These are phyloP conservation scores for Psidium guajava DNA, from an alignment of 345 rosid genomes.

Conservation along the genomic window DNA sequence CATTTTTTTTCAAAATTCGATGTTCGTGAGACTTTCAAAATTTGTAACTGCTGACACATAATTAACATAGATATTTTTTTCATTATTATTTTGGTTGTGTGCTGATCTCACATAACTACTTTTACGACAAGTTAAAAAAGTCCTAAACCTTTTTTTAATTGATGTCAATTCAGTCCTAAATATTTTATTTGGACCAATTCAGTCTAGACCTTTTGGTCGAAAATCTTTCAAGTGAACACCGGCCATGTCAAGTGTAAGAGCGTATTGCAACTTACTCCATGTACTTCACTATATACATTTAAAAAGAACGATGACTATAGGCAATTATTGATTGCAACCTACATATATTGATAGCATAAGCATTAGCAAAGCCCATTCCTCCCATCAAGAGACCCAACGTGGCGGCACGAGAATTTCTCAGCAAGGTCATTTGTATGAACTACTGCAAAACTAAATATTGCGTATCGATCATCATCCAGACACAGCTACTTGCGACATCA, in stretches of 20 bases:
- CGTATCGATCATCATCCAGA: not conserved
- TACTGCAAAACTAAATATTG: not conserved
- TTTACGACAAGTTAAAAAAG: too few relatives aligned
- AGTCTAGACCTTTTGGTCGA: too few relatives aligned
- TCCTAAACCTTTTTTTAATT: too few relatives aligned
- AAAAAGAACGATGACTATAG: not conserved
- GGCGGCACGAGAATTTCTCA: not conserved
- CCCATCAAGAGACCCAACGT: not conserved
- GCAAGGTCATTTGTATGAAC: not conserved
- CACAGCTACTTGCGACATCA: not conserved
- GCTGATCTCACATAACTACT: too few relatives aligned
- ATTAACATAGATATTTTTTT: too few relatives aligned
- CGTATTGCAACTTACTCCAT: not conserved
- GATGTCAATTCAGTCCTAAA: too few relatives aligned
- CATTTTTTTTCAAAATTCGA: too few relatives aligned
- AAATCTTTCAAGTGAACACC: too few relatives aligned
- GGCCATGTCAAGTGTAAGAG: not conserved
- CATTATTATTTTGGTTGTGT: too few relatives aligned
- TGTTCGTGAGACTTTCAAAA: too few relatives aligned
- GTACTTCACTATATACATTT: not conserved
- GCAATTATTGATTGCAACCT: not conserved
- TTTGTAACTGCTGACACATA: too few relatives aligned
- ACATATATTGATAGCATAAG: not conserved
- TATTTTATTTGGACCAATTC: too few relatives aligned
- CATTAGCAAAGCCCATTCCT: not conserved